Conservation (phyloP, 257 asterid species). For the Solanum corneliomulleri region DNA sequence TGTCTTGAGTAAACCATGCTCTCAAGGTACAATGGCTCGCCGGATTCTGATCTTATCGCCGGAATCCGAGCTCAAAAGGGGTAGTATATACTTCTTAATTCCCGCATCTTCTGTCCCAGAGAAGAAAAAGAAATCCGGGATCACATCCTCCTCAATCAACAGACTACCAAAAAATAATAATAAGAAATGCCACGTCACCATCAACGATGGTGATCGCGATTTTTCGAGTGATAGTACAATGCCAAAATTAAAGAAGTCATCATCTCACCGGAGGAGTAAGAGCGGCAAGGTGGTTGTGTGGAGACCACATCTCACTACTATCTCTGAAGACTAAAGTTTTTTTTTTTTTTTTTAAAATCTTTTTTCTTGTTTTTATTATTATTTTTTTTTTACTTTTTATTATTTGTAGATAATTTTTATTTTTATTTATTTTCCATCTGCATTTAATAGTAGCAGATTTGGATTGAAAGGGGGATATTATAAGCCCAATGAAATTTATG, state of each 20-base stretch:
- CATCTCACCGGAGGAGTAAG: conserved; percentile 26
- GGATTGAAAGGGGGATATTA: conserved; percentile 1
- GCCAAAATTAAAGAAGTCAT: conserved; percentile 9
- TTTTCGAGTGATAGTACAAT: neutral
- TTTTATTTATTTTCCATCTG: conserved; percentile 13
- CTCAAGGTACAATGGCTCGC: conserved; percentile 37
- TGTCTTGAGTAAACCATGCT: conserved; percentile 52
- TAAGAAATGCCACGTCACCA: neutral
- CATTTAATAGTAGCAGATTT: conserved; percentile 34
- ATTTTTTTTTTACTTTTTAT: conserved; percentile 13
- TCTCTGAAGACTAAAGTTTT: conserved; percentile 28
- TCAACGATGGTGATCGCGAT: neutral
- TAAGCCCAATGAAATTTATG: neutral
- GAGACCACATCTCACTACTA: conserved; percentile 62
- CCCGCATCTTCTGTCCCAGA: conserved; percentile 59
- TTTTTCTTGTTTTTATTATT: neutral
- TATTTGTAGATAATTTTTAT: neutral
- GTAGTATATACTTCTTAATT: conserved; percentile 85
- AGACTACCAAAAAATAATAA: conserved; percentile 14
- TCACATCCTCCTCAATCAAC: conserved; percentile 4
- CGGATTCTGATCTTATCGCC: conserved; percentile 63
- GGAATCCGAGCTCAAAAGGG: conserved; percentile 78
- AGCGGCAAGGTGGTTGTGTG: conserved; percentile 36
- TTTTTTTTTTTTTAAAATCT: neutral
- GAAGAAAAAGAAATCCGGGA: conserved; percentile 25